Base-by-base conservation (phyloP, 2,329 filamentous ascomycete genomes). In the Mycocentrospora acerina region DNA sequence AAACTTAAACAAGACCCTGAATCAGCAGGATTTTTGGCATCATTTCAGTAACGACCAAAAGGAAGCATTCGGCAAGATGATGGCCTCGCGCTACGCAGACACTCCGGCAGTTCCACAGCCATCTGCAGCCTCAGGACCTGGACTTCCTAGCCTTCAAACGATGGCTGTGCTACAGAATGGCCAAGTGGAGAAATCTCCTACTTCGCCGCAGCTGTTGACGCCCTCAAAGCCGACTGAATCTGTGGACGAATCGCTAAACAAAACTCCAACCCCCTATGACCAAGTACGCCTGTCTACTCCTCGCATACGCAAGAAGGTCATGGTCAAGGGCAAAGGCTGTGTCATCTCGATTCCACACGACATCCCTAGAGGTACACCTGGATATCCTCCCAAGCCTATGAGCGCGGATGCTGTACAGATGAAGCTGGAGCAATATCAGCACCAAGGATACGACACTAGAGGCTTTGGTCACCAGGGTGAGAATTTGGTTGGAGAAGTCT, bases 401-500 rank as follows among this genome's bases (percentile, higher is more conserved):
- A 69, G 57, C 39, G 44, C 75, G 24, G 66, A 73, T 13, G 80
- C 85, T 34, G 78, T 83, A 4, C 63, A 77, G 22, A 70, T 75
- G 8, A 87, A 86, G 72, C 70, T 88, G 48, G 72, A 72, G 32
- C 77, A 77, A 4, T 88, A 86, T 77, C 75, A 85, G 59, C 74
- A 85, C 51, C 71, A 83, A 24, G 87, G 87, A 8, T 90, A 88
- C 59, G 76, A 81, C 53, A 79, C 79, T 11, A 70, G 74, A 19
- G 86, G 86, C 0, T 90, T 88, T 59, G 83, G 86, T 50, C 66
- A 87, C 33, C 73, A 79, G n/a, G 70, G 75, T 13, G 67, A 32
- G 24, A 32, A 32, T 25, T 42, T 44, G 7, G 52, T 35, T 19
- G 43, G 42, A 6, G 27, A 48, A 11, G 53, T 53, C 39, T 45